Percentiles rank a stretch among this genome's conserved stretches.
phyloP scores from a whole-genome alignment of 2,329 filamentous ascomycete species.

The Aspergillus vadensis region DNA sequence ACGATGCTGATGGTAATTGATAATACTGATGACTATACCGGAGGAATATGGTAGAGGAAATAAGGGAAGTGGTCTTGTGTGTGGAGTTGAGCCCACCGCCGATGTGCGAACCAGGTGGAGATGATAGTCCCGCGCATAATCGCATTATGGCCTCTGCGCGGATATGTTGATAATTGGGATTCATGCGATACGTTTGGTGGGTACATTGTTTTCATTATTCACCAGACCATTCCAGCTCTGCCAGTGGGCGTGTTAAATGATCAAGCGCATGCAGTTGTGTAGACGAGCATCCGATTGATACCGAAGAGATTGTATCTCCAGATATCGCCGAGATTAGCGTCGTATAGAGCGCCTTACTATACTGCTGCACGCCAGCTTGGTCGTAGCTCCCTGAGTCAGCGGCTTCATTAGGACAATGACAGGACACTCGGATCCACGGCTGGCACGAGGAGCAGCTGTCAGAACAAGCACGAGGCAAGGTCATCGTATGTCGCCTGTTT shows the following conservation, averaged over 20 bases:
- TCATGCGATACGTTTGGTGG: background rate
- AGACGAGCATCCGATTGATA: background rate
- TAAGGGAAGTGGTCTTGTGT: background rate
- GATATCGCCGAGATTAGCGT: conserved; percentile 1
- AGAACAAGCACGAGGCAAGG: conserved; percentile 1
- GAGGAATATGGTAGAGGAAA: background rate
- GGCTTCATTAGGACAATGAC: background rate
- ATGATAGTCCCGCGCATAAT: background rate
- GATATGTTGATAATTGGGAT: background rate
- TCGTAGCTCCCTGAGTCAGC: background rate
- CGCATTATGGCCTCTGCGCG: background rate
- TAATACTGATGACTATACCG: background rate
- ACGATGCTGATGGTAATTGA: background rate
- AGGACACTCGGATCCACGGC: conserved; percentile 4
- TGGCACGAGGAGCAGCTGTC: conserved; percentile 3
- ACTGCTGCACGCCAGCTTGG: background rate
- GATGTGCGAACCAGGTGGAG: background rate
- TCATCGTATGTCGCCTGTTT: background rate
- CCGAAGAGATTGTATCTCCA: background rate
- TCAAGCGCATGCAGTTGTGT: background rate
- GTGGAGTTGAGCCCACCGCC: background rate
- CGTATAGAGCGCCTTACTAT: background rate
- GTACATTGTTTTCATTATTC: background rate
- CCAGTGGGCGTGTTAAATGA: background rate
- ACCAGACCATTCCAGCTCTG: background rate